phyloP scores from a whole-genome alignment of 345 rosid species.

The Turritis glabra region DNA sequence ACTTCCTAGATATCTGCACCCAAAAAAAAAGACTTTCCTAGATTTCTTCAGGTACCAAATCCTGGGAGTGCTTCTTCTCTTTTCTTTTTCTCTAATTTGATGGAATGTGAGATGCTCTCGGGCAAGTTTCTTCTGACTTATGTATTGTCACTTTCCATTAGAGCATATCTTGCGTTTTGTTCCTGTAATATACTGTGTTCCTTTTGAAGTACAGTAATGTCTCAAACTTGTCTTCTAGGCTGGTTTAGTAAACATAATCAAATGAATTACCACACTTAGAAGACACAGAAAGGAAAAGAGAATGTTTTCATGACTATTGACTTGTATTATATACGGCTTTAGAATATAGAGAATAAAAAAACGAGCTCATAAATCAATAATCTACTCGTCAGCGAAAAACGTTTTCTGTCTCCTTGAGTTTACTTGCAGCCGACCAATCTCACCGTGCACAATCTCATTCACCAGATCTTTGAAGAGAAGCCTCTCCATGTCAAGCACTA shows the following conservation, averaged over 20 bases:
- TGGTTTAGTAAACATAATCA: slow-evolving; percentile 12
- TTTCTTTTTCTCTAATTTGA: not conserved
- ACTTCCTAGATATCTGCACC: not conserved
- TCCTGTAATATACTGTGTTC: not conserved
- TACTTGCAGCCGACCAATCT: slow-evolving; percentile 41
- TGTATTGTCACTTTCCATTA: not conserved
- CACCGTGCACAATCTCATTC: slow-evolving; percentile 68
- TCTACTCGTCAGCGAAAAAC: slow-evolving; percentile 48
- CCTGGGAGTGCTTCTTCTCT: not conserved
- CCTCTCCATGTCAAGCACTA: slow-evolving; percentile 73
- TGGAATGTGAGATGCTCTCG: not conserved
- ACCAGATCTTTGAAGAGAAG: slow-evolving; percentile 82
- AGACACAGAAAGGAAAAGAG: not conserved
- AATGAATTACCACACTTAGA: not conserved
- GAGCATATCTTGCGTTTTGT: not conserved
- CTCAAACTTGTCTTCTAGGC: not conserved
- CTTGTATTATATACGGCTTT: slow-evolving; percentile 12
- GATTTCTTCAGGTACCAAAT: not conserved
- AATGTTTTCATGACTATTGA: not conserved
- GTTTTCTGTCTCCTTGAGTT: slow-evolving; percentile 49
- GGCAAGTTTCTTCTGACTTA: not conserved
- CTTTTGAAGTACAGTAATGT: not conserved
- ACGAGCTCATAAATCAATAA: not conserved
- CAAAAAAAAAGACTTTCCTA: too few species aligned
- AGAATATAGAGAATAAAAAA: not conserved